Base-by-base conservation (phyloP, 306 rosid species). In the Cucurbita maxima region DNA sequence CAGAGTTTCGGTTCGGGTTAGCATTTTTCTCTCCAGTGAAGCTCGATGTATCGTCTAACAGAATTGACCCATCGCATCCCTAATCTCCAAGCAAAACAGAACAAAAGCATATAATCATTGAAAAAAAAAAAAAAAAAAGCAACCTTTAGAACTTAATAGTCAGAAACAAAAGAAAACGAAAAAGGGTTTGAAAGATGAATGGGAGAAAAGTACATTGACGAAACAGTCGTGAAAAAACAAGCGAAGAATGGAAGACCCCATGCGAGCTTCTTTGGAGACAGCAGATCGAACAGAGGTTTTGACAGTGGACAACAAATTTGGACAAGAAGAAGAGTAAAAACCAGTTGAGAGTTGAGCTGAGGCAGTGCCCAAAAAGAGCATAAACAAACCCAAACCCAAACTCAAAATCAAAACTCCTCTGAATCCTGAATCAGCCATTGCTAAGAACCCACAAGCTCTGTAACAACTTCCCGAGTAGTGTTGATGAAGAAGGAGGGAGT, bases 181-280 rank as follows among this genome's bases (percentile, higher is more conserved):
- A 52, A 18, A 37, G 62, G 41, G 10, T 67, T 5, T 19, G 0
- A 15, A 12, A 11, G 69, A 37, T 0, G 37, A 56, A 20, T 11
- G 50, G 37, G 44, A 53, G 72, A 60, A 16, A 74, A 77, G 79
- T 87, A 93, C 97, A 72, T 93, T 93, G 74, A 93, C 98, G 63
- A 93, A 88, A 68, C 96, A 93, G 41, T 93, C 97, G 10, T 90
- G 98, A 76, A 93, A 93, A 88, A 86, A 88, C 78, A 93, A 72
- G 71, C 98, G 98, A 11, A 93, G 89, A 72, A 93, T 84, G 58
- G 98, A 93, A 76, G 97, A 97, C n/a, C 97, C 98, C 92, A 88
- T 93, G 19, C 98, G 88, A 25, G 96, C 25, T 75, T 90, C 98
- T 7, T 84, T 93, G 1, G 72, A 15, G 25, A 93, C 79, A 6